Conservation (phyloP, 2,329 filamentous ascomycete genomes). For the Plenodomus lindquistii region DNA sequence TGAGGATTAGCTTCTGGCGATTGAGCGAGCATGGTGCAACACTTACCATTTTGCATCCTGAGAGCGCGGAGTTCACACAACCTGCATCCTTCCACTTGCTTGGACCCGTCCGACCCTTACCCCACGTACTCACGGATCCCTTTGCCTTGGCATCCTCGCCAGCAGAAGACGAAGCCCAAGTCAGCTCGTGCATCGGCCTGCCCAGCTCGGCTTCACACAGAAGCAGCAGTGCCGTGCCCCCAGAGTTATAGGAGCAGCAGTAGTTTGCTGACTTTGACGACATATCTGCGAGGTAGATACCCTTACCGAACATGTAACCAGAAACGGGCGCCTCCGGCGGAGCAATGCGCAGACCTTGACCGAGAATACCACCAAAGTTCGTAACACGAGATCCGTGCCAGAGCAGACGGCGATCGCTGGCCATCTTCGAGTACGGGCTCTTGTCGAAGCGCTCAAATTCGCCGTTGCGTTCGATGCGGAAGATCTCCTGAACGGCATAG, state of each 20-base stretch:
- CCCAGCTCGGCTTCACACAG: constrained; percentile 86
- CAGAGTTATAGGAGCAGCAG: constrained; percentile 65
- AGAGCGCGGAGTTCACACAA: constrained; percentile 65
- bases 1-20: constrained; percentile 8
- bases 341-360: constrained; percentile 86
- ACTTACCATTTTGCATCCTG: constrained; percentile 71
- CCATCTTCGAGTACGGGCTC: constrained; percentile 56
- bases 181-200: constrained; percentile 70
- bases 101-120: constrained; percentile 68
- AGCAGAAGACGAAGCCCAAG: constrained; percentile 62
- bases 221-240: constrained; percentile 72
- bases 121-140: constrained; percentile 70
- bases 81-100: constrained; percentile 75
- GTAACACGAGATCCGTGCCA: constrained; percentile 87
- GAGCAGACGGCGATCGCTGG: constrained; percentile 73
- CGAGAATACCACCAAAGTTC: constrained; percentile 86
- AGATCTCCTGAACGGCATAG: constrained; percentile 73
- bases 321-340: constrained; percentile 78
- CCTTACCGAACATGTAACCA: constrained; percentile 90
- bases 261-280: constrained; percentile 78
- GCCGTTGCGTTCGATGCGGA: constrained; percentile 76
- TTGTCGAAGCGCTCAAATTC: constrained; percentile 71
- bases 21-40: background rate
- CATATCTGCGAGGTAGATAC: constrained; percentile 86
- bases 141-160: constrained; percentile 63